A percentile compares a stretch with the other conserved stretches of the same genome.
Conservation (phyloP, 1,284 basidiomycete species). For the Tilletia horrida region DNA sequence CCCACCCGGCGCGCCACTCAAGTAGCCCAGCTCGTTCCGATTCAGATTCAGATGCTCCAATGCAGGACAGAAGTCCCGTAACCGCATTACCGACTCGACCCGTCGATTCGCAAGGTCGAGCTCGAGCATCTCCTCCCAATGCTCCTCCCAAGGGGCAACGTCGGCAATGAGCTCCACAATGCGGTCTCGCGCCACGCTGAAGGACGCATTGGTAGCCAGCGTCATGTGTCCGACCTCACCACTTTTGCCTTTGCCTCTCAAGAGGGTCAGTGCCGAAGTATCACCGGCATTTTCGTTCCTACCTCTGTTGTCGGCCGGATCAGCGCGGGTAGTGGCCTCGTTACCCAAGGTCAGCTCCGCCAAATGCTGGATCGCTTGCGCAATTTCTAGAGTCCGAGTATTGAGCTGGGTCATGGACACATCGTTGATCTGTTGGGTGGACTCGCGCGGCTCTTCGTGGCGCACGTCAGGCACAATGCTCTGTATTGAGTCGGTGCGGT, state of each 20-base stretch:
- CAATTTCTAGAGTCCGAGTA: constrained; percentile 2
- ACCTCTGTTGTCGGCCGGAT: background rate
- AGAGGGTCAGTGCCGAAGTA: background rate
- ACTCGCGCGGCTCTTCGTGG: background rate
- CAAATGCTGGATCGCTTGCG: constrained; percentile 11
- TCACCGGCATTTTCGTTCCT: background rate
- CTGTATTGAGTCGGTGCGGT: background rate
- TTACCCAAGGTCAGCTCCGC: background rate
- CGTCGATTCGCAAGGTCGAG: constrained; percentile 77
- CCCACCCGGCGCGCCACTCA: constrained; percentile 44
- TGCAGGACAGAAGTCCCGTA: constrained; percentile 88
- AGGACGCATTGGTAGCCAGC: constrained; percentile 87
- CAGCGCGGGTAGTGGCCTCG: background rate
- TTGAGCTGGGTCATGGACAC: background rate
- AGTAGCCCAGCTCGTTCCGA: constrained; percentile 34
- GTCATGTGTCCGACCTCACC: constrained; percentile 64
- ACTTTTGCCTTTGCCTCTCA: background rate
- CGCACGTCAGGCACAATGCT: background rate
- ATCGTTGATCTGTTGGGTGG: background rate
- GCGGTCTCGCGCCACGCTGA: constrained; percentile 82
- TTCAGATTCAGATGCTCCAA: constrained; percentile 68
- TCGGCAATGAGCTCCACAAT: constrained; percentile 91
- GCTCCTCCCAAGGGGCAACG: constrained; percentile 86
- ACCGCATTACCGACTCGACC: constrained; percentile 80
- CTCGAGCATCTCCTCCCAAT: constrained; percentile 77